Percentiles rank a stretch among this genome's conserved stretches.
phyloP scores from a whole-genome alignment of 2,329 filamentous ascomycete genomes.

The Pseudogymnoascus sp. region DNA sequence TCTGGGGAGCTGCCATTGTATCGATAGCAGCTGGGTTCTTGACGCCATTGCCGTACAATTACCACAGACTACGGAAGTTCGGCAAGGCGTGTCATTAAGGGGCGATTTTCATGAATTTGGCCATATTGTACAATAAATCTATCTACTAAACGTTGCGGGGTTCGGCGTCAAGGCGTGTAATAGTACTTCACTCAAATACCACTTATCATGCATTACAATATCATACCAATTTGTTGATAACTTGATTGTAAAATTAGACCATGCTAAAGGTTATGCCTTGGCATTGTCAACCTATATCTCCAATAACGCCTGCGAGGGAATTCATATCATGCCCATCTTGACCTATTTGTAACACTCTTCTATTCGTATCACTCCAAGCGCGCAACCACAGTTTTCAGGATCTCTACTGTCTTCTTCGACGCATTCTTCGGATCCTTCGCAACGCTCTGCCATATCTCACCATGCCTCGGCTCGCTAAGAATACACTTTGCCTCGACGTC shows the following conservation, averaged over 20 bases:
- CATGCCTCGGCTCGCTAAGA: slow-evolving; percentile 80
- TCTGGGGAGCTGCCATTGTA: slow-evolving; percentile 45
- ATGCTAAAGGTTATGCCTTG: neutral
- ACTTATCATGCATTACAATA: neutral
- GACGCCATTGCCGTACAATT: slow-evolving; percentile 48
- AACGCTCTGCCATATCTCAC: slow-evolving; percentile 82
- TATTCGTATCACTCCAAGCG: slow-evolving; percentile 23
- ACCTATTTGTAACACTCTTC: neutral
- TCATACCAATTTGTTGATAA: neutral
- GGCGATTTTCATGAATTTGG: neutral
- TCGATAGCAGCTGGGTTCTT: slow-evolving; percentile 40
- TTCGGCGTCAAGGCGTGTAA: neutral
- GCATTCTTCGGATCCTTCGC: slow-evolving; percentile 82
- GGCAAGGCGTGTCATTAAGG: slow-evolving; percentile 41
- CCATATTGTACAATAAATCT: neutral
- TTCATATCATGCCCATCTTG: neutral
- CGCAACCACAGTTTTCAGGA: slow-evolving; percentile 70
- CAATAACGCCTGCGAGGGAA: neutral
- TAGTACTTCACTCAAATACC: neutral
- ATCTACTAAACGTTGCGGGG: neutral
- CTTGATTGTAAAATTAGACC: neutral
- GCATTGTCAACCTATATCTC: slow-evolving; percentile 1
- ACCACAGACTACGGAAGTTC: slow-evolving; percentile 40
- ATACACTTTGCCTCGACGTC: slow-evolving; percentile 79
- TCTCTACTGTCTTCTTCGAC: slow-evolving; percentile 66